Base-by-base conservation (phyloP, 2,329 filamentous ascomycete genomes). In the Epichloe elymi region DNA sequence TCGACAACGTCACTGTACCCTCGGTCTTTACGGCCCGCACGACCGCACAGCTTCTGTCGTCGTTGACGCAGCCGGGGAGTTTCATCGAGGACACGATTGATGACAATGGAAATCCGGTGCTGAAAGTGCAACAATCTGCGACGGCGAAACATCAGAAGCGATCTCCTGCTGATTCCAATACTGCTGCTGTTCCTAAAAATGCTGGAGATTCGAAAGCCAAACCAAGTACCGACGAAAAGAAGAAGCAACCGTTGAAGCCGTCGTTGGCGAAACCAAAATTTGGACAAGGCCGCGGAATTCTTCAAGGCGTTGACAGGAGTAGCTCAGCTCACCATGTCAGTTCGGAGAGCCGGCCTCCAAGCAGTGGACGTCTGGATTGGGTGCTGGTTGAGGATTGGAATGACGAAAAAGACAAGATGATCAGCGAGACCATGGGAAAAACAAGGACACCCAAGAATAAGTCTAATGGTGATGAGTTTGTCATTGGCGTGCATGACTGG, bases 1-100 rank as follows among this genome's bases (percentile, higher is more conserved):
- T 91, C 3, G 94, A 90, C 36, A 95, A 96, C 61, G 80, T 97
- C 57, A 88, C 88, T 0, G 96, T 98, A 50, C 90, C 93, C 1
- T 88, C 93, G 0, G 76, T 97, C 10, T 98, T 98, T 67, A 97
- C 93, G 0, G 94, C 91, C 0, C 82, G 93, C 59, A 97, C 89
- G 0, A 97, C 91, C 0, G 93, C 93, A 1, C 91, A 96, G 65
- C 74, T 98, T 14, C 75, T 98, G 15, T 95, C 90, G 1, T 89
- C 90, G 7, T 75, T 97, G 54, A 83, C 93, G 52, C 87, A 90
- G 48, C 77, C 80, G 1, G 82, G 83, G 45, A 78, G 75, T 57
- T 79, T 79, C 50, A 74, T 81, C 45, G 78, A 82, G 55, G 75
- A 82, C 53, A 72, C 74, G 7, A 68, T 80, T 17, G 72, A 81